These are phyloP conservation scores for Colletotrichum sp. DNA, from an alignment of 2,329 filamentous ascomycete species.

Conservation along the genomic window DNA sequence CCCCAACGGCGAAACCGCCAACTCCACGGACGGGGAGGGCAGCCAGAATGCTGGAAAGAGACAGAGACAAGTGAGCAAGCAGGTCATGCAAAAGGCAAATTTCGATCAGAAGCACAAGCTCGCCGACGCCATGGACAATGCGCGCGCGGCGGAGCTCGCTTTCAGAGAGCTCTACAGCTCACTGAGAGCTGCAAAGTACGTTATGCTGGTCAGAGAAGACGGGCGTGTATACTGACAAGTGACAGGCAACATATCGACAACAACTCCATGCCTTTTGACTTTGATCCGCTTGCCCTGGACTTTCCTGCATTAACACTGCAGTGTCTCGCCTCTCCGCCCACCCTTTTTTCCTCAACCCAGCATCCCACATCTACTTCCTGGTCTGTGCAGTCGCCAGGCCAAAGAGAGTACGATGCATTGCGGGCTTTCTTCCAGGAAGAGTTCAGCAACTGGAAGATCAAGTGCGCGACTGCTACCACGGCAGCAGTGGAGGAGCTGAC, in stretches of 20 bases:
- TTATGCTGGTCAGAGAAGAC: conserved; percentile 8
- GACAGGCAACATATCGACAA: conserved; percentile 60
- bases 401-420: conserved; percentile 76
- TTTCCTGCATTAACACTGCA: conserved; percentile 86
- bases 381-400: conserved; percentile 77
- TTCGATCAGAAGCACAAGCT: conserved; percentile 68
- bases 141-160: conserved; percentile 82
- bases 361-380: conserved; percentile 81
- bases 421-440: conserved; percentile 69
- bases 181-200: conserved; percentile 82
- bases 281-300: conserved; percentile 84
- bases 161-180: conserved; percentile 83
- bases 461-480: conserved; percentile 55
- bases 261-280: conserved; percentile 70
- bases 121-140: conserved; percentile 77
- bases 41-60: conserved; percentile 40
- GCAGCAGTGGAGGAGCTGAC: conserved; percentile 55
- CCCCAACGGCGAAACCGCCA: conserved; percentile 27
- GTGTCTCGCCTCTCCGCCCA: conserved; percentile 80
- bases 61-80: conserved; percentile 52
- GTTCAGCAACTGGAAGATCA: conserved; percentile 69
- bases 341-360: conserved; percentile 81
- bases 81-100: conserved; percentile 62
- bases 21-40: conserved; percentile 27
- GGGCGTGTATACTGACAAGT: conserved; percentile 1